These are phyloP conservation scores for Herpetospermum pedunculosum DNA, from an alignment of 306 rosid species.

Conservation along the genomic window DNA sequence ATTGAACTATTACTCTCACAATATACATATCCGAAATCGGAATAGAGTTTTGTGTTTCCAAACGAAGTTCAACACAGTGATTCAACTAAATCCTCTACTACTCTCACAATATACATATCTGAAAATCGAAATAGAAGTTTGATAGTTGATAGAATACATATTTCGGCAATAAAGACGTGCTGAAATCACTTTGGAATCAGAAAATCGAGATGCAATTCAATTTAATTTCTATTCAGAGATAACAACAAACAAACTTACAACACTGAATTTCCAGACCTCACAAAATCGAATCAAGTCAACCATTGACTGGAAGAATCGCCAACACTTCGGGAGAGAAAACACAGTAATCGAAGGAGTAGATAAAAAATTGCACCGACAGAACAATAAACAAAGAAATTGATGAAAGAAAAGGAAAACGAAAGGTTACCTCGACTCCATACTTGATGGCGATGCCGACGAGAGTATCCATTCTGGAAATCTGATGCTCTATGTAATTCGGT, in stretches of 20 bases:
- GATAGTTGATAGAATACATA: not conserved
- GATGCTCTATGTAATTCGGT: slow-evolving; percentile 49
- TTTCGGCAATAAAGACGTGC: not conserved
- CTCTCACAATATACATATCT: no score
- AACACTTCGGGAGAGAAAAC: not conserved
- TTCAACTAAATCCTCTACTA: no score
- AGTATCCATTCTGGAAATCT: slow-evolving; percentile 68
- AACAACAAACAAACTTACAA: not conserved
- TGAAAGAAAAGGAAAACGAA: not conserved
- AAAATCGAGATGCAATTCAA: not conserved
- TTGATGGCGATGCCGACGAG: slow-evolving; percentile 87
- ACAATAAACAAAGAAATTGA: not conserved
- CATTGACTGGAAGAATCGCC: not conserved
- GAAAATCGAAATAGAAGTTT: no score
- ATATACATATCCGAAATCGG: no score
- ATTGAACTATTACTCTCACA: no score
- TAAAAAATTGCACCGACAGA: not conserved
- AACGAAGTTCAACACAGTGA: no score
- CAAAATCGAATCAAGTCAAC: not conserved
- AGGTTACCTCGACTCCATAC: slow-evolving; percentile 79
- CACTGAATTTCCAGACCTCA: not conserved
- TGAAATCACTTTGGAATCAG: not conserved
- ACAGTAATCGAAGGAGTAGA: not conserved
- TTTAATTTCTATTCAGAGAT: not conserved
- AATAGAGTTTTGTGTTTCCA: no score